A percentile compares a stretch with the other conserved stretches of the same genome.
These are phyloP conservation scores for Claviceps quebecensis DNA, from an alignment of 2,329 filamentous ascomycete species.

Conservation along the genomic window DNA sequence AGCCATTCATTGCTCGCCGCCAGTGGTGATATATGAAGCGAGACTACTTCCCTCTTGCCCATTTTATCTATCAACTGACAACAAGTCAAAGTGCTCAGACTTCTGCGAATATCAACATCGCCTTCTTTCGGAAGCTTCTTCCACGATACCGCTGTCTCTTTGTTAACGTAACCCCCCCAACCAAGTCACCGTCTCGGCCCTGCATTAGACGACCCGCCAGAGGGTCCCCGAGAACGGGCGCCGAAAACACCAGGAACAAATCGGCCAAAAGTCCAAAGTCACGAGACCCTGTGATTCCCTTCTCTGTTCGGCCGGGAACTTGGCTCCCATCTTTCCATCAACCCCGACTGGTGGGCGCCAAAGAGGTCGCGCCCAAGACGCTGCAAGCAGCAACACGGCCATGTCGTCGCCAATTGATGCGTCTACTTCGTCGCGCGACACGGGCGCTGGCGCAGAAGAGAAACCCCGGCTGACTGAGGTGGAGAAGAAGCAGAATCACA, in stretches of 20 bases:
- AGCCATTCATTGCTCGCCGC: too few relatives aligned
- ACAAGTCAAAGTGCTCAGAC: too few relatives aligned
- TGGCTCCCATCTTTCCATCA: neutral
- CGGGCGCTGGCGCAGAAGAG: slow-evolving; percentile 22
- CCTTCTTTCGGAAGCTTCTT: too few relatives aligned
- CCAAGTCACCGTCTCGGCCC: too few relatives aligned
- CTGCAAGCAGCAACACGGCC: neutral
- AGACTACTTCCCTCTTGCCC: too few relatives aligned
- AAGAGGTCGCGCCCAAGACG: neutral
- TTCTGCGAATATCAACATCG: too few relatives aligned
- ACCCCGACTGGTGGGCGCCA: neutral
- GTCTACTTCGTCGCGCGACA: slow-evolving; percentile 8
- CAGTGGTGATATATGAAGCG: too few relatives aligned
- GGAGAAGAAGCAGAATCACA: slow-evolving; percentile 42
- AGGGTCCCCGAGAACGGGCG: neutral
- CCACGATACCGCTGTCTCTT: too few relatives aligned
- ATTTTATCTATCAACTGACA: too few relatives aligned
- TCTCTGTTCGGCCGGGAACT: neutral
- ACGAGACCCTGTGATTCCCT: neutral
- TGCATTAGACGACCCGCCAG: too few relatives aligned
- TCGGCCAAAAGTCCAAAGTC: neutral
- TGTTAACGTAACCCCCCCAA: too few relatives aligned
- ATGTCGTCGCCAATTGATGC: slow-evolving; percentile 11
- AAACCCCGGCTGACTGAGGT: slow-evolving; percentile 38
- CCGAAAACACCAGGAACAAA: neutral